These are phyloP conservation scores for Blastocystis sp. DNA, from an alignment of 352 stramenopile species.

Conservation along the genomic window DNA sequence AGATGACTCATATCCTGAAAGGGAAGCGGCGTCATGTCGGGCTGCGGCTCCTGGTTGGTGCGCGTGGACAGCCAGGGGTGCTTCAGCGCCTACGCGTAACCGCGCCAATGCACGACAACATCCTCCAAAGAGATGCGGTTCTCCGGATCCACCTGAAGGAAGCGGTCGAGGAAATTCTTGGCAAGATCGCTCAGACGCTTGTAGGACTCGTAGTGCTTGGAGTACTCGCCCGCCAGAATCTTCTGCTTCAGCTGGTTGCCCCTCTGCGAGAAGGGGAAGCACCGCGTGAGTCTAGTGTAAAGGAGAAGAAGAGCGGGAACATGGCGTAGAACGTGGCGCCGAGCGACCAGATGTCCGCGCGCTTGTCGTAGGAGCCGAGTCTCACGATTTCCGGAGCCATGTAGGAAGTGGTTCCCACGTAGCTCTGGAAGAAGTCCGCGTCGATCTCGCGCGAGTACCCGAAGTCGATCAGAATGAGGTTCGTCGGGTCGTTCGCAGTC, in stretches of 20 bases:
- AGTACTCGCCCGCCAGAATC: not conserved
- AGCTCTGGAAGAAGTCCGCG: not conserved
- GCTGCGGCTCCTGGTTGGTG: no score
- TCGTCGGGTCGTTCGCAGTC: not conserved
- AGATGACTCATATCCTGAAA: not conserved
- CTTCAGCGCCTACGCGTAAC: not conserved
- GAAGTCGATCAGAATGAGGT: not conserved
- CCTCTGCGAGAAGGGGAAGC: not conserved
- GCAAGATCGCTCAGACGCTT: not conserved
- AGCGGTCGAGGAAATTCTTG: not conserved
- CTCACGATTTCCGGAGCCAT: not conserved
- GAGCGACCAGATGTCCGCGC: not conserved
- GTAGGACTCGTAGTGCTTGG: not conserved
- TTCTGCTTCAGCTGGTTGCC: not conserved
- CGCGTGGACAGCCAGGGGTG: not conserved
- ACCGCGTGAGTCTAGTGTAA: not conserved
- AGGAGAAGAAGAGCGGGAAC: not conserved
- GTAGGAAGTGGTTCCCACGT: not conserved
- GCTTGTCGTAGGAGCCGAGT: not conserved
- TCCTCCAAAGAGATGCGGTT: not conserved
- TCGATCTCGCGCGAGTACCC: not conserved
- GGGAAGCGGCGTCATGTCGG: no score
- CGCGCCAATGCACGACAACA: not conserved
- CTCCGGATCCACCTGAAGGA: not conserved
- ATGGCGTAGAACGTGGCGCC: not conserved